Conservation (phyloP, 352 stramenopile species). For the Phytophthora colocasiae region DNA sequence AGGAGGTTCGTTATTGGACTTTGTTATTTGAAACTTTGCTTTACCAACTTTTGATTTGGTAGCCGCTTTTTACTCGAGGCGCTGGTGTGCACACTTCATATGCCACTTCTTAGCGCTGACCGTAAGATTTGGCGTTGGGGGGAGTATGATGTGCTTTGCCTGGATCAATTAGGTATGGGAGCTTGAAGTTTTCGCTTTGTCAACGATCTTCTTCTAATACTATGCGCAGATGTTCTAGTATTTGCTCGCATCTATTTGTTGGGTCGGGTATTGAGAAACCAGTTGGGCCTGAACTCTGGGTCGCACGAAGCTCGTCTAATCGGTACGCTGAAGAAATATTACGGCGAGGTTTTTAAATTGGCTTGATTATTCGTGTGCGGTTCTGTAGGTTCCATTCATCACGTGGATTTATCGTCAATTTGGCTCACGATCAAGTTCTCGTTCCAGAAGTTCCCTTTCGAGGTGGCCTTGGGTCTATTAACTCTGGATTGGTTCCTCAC, state of each 20-base stretch:
- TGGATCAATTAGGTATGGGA: conserved; percentile 60
- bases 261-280: conserved; percentile 58
- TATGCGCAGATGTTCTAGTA: conserved; percentile 48
- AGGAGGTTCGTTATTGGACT: conserved; percentile 29
- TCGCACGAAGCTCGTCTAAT: conserved; percentile 52
- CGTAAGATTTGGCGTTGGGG: conserved; percentile 38
- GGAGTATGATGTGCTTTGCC: conserved; percentile 37
- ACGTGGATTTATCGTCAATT: conserved; percentile 60
- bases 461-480: conserved; percentile 45
- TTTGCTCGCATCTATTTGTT: conserved; percentile 65
- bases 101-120: conserved; percentile 43
- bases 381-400: conserved; percentile 51
- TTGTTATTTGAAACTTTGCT: background rate
- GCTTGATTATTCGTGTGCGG: background rate
- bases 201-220: background rate
- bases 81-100: conserved; percentile 48
- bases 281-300: conserved; percentile 46
- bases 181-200: background rate
- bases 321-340: conserved; percentile 8
- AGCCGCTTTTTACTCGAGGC: conserved; percentile 56
- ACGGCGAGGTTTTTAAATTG: background rate
- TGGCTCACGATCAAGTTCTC: conserved; percentile 72
- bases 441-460: conserved; percentile 58
- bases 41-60: background rate
- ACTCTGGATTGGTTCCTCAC: conserved; percentile 64